Conservation (phyloP, 164 flowering plant genomes). For the Taxillus chinensis region DNA sequence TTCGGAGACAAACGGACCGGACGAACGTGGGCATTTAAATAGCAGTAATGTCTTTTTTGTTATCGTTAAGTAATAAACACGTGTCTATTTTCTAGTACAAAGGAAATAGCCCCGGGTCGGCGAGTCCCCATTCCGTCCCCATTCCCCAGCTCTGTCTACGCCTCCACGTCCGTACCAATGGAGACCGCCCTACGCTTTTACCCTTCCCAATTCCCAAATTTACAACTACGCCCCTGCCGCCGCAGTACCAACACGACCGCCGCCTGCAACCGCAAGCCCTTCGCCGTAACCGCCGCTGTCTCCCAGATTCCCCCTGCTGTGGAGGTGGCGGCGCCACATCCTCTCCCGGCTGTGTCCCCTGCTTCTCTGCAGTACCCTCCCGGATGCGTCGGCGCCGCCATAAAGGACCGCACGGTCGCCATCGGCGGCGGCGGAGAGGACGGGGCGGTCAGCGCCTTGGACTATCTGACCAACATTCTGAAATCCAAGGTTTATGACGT, state of each 20-base stretch:
- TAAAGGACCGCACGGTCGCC: slow-evolving; percentile 30
- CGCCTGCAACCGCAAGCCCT: background rate
- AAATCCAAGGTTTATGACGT: slow-evolving; percentile 85
- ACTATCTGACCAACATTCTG: slow-evolving; percentile 63
- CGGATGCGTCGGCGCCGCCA: slow-evolving; percentile 51
- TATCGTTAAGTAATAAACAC: too few species aligned
- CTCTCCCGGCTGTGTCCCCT: slow-evolving; percentile 25
- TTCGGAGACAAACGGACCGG: too few species aligned
- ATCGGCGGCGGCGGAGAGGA: slow-evolving; percentile 13
- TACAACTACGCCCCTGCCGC: slow-evolving; percentile 5
- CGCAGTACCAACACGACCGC: background rate
- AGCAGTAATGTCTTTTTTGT: too few species aligned
- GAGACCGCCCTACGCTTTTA: slow-evolving; percentile 7
- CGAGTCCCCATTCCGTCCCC: slow-evolving; percentile 2
- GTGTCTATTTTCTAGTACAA: background rate
- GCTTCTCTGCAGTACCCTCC: slow-evolving; percentile 66
- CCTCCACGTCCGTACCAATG: background rate
- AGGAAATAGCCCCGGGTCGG: slow-evolving; percentile 1
- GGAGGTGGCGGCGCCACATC: background rate
- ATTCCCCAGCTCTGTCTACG: background rate
- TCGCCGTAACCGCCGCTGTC: slow-evolving; percentile 14
- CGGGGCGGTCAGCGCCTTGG: slow-evolving; percentile 29
- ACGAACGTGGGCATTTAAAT: too few species aligned
- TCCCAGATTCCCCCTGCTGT: slow-evolving; percentile 9
- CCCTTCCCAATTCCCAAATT: background rate